Base-by-base conservation (phyloP, 345 rosid genomes). In the Camelina laxa region DNA sequence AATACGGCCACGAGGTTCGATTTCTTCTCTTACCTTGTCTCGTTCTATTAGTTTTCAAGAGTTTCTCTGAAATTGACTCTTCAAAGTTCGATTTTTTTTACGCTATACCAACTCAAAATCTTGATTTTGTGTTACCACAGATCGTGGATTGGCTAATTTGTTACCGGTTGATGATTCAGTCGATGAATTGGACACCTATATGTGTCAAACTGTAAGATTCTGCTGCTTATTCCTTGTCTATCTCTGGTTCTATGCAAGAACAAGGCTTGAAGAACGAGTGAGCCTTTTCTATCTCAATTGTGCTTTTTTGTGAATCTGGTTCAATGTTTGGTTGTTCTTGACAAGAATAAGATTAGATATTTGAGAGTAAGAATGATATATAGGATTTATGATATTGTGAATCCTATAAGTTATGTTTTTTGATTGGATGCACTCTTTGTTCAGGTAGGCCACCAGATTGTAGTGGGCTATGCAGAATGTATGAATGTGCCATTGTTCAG, bases 391-490 rank as follows among this genome's bases (percentile, higher is more conserved):
- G 71, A 35, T 5, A 16, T 17, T 17, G 31, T 27, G 24, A 55
- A 54, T 61, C 3, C 7, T 30, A 20, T 30, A 20, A 17, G 8
- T 38, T 38, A 9, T 38, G 9, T 1, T 36, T 3, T 42, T n/a
- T 55, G 9, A 6, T 33, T 45, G 30, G 30, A 27, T 73, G 70
- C 16, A 17, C 7, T 27, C 35, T 67, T 67, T 60, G 56, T 41
- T 22, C 75, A 95, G 96, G 98, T 95, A 31, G 99, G 98, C 44
- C 99, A 95, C 77, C 97, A 92, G 75, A 89, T 95, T 96, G 4
- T 27, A 71, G 94, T 82, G 30, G 95, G 47, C 30, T 96, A 91
- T 54, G 97, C 96, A 1, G 88, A 91, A 73, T 96, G 97, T 70
- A 92, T 91, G 90, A 27, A 27, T 27, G 30, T 27, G 30, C 30